Percentiles rank a stretch among this genome's conserved stretches.
phyloP scores from a whole-genome alignment of 352 stramenopile species.

The Globisporangium radiosum region DNA sequence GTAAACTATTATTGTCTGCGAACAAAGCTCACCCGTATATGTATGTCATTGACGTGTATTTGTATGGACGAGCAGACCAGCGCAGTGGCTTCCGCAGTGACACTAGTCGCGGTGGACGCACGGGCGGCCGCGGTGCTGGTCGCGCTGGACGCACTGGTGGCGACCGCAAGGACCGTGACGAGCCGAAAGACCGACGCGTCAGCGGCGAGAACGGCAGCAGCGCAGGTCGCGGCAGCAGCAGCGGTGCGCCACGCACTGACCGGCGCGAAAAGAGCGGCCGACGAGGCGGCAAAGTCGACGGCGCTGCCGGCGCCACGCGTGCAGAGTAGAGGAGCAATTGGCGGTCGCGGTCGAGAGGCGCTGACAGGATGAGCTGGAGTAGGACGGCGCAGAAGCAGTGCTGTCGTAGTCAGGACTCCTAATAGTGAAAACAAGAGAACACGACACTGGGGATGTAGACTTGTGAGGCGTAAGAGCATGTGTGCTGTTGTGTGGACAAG shows the following conservation, averaged over 20 bases:
- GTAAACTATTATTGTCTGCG: not conserved
- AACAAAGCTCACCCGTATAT: slow-evolving; percentile 11
- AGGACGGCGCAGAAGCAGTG: too few relatives aligned
- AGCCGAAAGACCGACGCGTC: slow-evolving; percentile 36
- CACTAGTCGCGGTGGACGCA: slow-evolving; percentile 38
- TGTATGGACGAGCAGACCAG: slow-evolving; percentile 15
- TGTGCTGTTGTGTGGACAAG: too few relatives aligned
- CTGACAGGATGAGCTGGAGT: too few relatives aligned
- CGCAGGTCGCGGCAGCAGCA: slow-evolving; percentile 10
- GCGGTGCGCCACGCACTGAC: slow-evolving; percentile 19
- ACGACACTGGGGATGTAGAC: too few relatives aligned
- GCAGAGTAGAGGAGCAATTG: slow-evolving; percentile 28
- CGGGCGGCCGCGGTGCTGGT: slow-evolving; percentile 39
- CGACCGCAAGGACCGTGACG: slow-evolving; percentile 65
- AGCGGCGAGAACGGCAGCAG: slow-evolving; percentile 14
- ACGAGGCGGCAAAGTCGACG: slow-evolving; percentile 62
- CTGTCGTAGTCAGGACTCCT: too few relatives aligned
- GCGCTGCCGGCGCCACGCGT: slow-evolving; percentile 23
- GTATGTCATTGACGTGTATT: not conserved
- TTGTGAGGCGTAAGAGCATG: too few relatives aligned
- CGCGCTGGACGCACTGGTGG: slow-evolving; percentile 35
- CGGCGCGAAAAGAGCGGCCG: slow-evolving; percentile 60
- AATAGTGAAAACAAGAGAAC: too few relatives aligned
- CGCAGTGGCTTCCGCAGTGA: slow-evolving; percentile 43
- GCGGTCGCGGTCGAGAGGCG: too few relatives aligned